Percentiles rank a stretch among this genome's conserved stretches.
Conservation (phyloP, 345 rosid genomes). For the Gossypium mustelinum region DNA sequence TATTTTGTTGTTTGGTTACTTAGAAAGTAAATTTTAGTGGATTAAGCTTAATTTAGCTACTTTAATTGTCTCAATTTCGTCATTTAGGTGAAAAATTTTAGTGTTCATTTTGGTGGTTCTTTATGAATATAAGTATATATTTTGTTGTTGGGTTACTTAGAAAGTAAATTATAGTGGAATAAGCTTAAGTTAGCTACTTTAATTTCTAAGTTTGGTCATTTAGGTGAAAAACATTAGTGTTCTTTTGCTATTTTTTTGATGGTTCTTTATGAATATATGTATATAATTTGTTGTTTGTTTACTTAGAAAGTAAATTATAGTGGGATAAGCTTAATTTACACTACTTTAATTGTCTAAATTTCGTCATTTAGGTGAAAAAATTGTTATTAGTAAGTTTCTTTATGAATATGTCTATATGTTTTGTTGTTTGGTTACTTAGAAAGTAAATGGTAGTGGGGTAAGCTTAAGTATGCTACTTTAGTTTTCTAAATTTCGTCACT, state of each 20-base stretch:
- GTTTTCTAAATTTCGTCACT: background rate
- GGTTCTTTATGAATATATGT: background rate
- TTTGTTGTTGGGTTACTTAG: background rate
- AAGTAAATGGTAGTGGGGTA: background rate
- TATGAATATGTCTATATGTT: too few species aligned
- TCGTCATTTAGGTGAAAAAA: background rate
- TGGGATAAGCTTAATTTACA: background rate
- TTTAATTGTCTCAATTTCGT: background rate
- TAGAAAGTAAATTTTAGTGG: background rate
- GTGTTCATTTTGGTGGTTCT: background rate
- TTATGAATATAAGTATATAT: too few species aligned
- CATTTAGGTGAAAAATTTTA: background rate
- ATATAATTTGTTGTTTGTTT: background rate
- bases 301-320: background rate
- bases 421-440: background rate
- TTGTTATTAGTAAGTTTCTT: constrained; percentile 31
- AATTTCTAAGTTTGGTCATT: background rate
- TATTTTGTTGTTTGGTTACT: background rate
- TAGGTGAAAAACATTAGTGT: background rate
- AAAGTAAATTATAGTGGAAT: background rate
- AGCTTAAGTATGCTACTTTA: background rate
- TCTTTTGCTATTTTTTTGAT: background rate
- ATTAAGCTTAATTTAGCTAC: background rate
- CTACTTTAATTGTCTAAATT: background rate
- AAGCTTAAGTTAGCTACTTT: background rate